A percentile compares a stretch with the other conserved stretches of the same genome.
Evolutionary conservation across 441 rosid species (phyloP).

Genomic region (Melastoma candidum): DNA sequence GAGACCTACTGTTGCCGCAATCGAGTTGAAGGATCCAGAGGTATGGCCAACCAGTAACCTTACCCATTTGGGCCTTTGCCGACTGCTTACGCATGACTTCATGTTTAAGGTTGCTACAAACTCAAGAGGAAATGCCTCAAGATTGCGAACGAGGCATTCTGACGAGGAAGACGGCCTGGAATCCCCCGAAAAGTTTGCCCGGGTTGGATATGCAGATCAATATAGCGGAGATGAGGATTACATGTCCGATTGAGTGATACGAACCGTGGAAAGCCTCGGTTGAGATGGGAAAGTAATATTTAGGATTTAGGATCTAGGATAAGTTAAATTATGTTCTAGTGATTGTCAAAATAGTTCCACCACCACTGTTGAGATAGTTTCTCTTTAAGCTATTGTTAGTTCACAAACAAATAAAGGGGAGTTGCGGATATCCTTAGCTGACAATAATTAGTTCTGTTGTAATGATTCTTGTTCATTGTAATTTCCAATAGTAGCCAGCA

Average conservation of each 20-base stretch:
- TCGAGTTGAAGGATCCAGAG: conserved; percentile 58
- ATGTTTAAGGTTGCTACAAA: conserved; percentile 36
- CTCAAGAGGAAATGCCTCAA: conserved; percentile 33
- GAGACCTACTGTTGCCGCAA: conserved; percentile 43
- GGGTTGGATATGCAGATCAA: conserved; percentile 34
- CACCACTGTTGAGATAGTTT: too few species aligned
- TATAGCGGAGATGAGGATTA: conserved; percentile 70
- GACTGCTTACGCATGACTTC: too few species aligned
- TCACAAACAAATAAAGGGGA: too few species aligned
- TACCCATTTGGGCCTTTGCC: not conserved
- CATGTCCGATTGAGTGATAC: conserved; percentile 41
- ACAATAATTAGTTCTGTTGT: too few species aligned
- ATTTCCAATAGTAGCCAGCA: too few species aligned
- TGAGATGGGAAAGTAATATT: too few species aligned
- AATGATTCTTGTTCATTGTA: too few species aligned
- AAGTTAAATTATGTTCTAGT: too few species aligned
- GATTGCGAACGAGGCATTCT: conserved; percentile 41
- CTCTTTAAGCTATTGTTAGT: too few species aligned
- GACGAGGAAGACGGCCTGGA: conserved; percentile 51
- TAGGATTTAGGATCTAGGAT: too few species aligned
- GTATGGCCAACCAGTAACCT: conserved; percentile 26
- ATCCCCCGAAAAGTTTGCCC: conserved; percentile 28
- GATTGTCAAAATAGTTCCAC: too few species aligned
- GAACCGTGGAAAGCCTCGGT: not conserved
- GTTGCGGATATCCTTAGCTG: too few species aligned